These are phyloP conservation scores for Zalerion maritima DNA, from an alignment of 495 filamentous ascomycete genomes.

Conservation along the genomic window DNA sequence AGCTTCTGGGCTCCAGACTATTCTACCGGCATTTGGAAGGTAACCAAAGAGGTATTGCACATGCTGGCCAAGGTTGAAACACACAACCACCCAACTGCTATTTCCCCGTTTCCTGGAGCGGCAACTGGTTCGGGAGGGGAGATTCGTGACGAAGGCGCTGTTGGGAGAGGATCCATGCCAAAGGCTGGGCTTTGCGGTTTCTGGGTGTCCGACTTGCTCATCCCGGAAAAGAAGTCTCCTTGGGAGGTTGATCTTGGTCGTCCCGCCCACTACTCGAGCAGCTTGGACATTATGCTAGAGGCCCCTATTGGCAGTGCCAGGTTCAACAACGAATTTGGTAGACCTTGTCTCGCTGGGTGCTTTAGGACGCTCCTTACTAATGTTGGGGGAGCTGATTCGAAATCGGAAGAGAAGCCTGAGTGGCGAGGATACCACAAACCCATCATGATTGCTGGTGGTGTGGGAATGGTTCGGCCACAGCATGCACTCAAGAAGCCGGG, in stretches of 20 bases:
- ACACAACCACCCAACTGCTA: slow-evolving; percentile 93
- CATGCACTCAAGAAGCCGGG: slow-evolving; percentile 72
- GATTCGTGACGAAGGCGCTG: slow-evolving; percentile 87
- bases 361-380: slow-evolving; percentile 75
- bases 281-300: slow-evolving; percentile 92
- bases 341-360: slow-evolving; percentile 78
- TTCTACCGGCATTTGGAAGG: slow-evolving; percentile 71
- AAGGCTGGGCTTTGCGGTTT: slow-evolving; percentile 89
- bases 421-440: slow-evolving; percentile 92
- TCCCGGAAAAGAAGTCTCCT: slow-evolving; percentile 63
- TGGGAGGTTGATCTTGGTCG: slow-evolving; percentile 90
- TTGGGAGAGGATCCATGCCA: slow-evolving; percentile 80
- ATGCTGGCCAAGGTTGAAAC: slow-evolving; percentile 93
- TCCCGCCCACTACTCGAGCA: slow-evolving; percentile 81
- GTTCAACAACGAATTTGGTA: slow-evolving; percentile 96
- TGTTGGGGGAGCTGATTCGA: slow-evolving; percentile 37
- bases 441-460: slow-evolving; percentile 95
- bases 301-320: slow-evolving; percentile 86
- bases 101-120: slow-evolving; percentile 75
- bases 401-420: slow-evolving; percentile 38
- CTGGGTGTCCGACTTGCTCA: slow-evolving; percentile 83
- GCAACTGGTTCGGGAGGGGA: slow-evolving; percentile 93
- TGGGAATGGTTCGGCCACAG: slow-evolving; percentile 88
- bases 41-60: slow-evolving; percentile 77
- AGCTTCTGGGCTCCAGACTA: slow-evolving; percentile 77